These are phyloP conservation scores for Auricularia auricula-judae DNA, from an alignment of 768 basidiomycete species.

Conservation along the genomic window DNA sequence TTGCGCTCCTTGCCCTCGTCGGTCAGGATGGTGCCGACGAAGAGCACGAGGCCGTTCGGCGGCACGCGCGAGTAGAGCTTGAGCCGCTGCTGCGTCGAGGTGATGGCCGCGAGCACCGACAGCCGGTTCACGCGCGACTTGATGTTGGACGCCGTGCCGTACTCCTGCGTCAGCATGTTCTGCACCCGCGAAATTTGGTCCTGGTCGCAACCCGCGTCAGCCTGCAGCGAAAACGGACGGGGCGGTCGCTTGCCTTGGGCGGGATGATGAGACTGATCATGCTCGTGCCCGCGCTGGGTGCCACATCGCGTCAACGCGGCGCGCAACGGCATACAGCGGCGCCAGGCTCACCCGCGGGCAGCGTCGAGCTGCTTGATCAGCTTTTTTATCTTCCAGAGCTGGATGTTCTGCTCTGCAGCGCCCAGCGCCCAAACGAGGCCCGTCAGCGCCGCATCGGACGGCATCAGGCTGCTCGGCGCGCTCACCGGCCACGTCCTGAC, in stretches of 20 bases:
- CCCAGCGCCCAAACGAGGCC: not conserved
- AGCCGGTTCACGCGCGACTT: conserved; percentile 97
- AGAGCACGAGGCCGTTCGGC: conserved; percentile 92
- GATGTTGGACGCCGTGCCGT: conserved; percentile 99
- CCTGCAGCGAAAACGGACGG: not conserved
- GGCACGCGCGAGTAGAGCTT: conserved; percentile 96
- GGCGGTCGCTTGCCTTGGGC: conserved; percentile 52
- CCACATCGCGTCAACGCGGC: not conserved
- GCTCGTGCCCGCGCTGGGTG: conserved; percentile 77
- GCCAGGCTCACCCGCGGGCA: conserved; percentile 62
- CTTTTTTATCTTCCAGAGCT: conserved; percentile 98
- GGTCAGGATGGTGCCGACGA: conserved; percentile 95
- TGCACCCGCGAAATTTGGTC: conserved; percentile 92
- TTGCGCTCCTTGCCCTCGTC: conserved; percentile 99
- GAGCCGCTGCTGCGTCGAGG: conserved; percentile 92
- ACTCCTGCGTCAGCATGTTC: conserved; percentile 96
- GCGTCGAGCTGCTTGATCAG: conserved; percentile 96
- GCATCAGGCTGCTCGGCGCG: not conserved
- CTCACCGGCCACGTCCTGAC: not conserved
- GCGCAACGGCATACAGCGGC: conserved; percentile 9
- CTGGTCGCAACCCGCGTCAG: conserved; percentile 21
- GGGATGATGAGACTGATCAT: conserved; percentile 99
- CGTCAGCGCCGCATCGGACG: not conserved
- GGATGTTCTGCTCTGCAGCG: conserved; percentile 83
- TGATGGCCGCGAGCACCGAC: conserved; percentile 95